These are phyloP conservation scores for Candida coquimbonensis DNA, from an alignment of 805 yeast species.

Conservation along the genomic window DNA sequence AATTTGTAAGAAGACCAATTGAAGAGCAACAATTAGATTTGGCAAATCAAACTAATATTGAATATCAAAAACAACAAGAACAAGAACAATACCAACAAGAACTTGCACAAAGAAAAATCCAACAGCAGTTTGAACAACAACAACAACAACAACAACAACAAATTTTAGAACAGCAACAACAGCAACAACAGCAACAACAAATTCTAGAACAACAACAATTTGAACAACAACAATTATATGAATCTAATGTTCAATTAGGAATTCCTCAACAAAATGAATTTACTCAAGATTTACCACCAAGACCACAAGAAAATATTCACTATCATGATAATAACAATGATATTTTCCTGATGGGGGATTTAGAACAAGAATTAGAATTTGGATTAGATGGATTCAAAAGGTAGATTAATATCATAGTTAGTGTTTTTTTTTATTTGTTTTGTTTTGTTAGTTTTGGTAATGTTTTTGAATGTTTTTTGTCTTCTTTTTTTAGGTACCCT, in stretches of 20 bases:
- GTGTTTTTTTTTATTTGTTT: background rate
- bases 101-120: slow-evolving; percentile 13
- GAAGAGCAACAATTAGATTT: slow-evolving; percentile 42
- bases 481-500: too few relatives aligned
- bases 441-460: too few relatives aligned
- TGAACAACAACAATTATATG: slow-evolving; percentile 16
- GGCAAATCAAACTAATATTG: slow-evolving; percentile 19
- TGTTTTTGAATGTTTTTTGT: too few relatives aligned
- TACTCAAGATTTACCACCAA: slow-evolving; percentile 48
- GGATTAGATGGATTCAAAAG: slow-evolving; percentile 42
- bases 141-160: slow-evolving; percentile 10
- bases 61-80: slow-evolving; percentile 7
- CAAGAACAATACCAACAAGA: slow-evolving; percentile 9
- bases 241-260: slow-evolving; percentile 29
- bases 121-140: slow-evolving; percentile 5
- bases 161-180: slow-evolving; percentile 15
- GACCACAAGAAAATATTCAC: slow-evolving; percentile 44
- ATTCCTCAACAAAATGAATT: slow-evolving; percentile 44
- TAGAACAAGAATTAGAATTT: slow-evolving; percentile 61
- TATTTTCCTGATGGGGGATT: slow-evolving; percentile 29
- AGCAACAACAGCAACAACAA: slow-evolving; percentile 14
- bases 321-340: slow-evolving; percentile 15
- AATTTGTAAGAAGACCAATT: slow-evolving; percentile 71
- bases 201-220: slow-evolving; percentile 12
- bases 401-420: background rate